Conservation (phyloP, 73 alveolate species). For the Paramecium bursaria region DNA sequence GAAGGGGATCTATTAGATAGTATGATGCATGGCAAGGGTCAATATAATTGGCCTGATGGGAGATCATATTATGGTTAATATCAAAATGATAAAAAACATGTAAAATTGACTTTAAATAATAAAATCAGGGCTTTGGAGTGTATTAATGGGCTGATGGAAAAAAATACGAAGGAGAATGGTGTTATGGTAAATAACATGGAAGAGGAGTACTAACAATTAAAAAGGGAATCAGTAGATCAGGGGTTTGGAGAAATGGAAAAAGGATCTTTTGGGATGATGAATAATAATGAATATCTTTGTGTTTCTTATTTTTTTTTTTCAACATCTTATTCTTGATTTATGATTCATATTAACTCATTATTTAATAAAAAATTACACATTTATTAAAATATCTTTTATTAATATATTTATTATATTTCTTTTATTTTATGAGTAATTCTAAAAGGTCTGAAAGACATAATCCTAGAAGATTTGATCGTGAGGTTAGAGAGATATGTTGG, state of each 20-base stretch:
- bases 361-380: no score
- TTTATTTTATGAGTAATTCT: no score
- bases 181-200: slow-evolving; percentile 81
- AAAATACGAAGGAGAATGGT: slow-evolving; percentile 84
- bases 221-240: slow-evolving; percentile 70
- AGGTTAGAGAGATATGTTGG: slow-evolving; percentile 31
- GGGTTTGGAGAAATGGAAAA: slow-evolving; percentile 78
- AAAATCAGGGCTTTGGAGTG: no score
- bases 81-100: no score
- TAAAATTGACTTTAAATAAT: no score
- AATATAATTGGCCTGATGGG: slow-evolving; percentile 58
- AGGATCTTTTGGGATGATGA: slow-evolving; percentile 72
- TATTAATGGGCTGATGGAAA: slow-evolving; percentile 84
- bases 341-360: no score
- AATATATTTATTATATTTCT: no score
- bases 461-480: slow-evolving; percentile 28
- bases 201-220: slow-evolving; percentile 73
- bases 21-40: slow-evolving; percentile 59
- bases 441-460: slow-evolving; percentile 11
- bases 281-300: no score
- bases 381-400: no score
- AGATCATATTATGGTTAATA: no score
- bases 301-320: no score
- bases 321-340: no score
- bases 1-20: slow-evolving; percentile 71